A percentile compares a stretch with the other conserved stretches of the same genome.
phyloP scores from a whole-genome alignment of 441 rosid genomes.

The Kokia cookei region DNA sequence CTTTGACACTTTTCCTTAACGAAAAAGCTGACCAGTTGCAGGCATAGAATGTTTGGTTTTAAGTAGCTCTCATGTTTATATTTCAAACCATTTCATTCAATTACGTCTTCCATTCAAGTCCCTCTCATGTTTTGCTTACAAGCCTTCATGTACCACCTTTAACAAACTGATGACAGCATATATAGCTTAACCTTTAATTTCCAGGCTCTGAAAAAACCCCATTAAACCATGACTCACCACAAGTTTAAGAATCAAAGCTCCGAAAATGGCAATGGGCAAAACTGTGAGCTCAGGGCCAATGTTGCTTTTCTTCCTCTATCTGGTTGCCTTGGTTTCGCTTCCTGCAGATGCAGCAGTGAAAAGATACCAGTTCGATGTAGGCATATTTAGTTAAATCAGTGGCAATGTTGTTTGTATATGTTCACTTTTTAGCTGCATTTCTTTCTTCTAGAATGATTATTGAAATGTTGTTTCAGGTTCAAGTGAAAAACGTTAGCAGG shows the following conservation, averaged over 20 bases:
- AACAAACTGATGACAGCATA: constrained; percentile 9
- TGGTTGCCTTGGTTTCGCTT: constrained; percentile 7
- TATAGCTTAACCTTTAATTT: background rate
- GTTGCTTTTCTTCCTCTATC: constrained; percentile 7
- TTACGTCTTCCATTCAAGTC: constrained; percentile 1
- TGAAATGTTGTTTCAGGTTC: constrained; percentile 4
- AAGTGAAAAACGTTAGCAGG: constrained; percentile 20
- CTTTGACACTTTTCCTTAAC: constrained; percentile 19
- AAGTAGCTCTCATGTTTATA: constrained; percentile 12
- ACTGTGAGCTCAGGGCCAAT: background rate
- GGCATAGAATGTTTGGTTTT: constrained; percentile 12
- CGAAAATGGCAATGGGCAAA: constrained; percentile 6
- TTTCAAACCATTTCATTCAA: background rate
- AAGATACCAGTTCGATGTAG: constrained; percentile 28
- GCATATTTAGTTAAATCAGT: background rate
- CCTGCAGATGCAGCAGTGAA: constrained; percentile 20
- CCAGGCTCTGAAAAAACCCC: background rate
- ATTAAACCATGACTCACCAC: background rate
- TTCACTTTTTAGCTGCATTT: background rate
- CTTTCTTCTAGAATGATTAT: background rate
- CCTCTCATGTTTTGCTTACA: constrained; percentile 21
- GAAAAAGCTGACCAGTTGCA: constrained; percentile 11
- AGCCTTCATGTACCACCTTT: constrained; percentile 21
- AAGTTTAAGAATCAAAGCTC: background rate
- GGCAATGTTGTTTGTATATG: background rate